A percentile compares a stretch with the other conserved stretches of the same genome.
These are phyloP conservation scores for Talaromyces adpressus DNA, from an alignment of 495 filamentous ascomycete genomes.

Conservation along the genomic window DNA sequence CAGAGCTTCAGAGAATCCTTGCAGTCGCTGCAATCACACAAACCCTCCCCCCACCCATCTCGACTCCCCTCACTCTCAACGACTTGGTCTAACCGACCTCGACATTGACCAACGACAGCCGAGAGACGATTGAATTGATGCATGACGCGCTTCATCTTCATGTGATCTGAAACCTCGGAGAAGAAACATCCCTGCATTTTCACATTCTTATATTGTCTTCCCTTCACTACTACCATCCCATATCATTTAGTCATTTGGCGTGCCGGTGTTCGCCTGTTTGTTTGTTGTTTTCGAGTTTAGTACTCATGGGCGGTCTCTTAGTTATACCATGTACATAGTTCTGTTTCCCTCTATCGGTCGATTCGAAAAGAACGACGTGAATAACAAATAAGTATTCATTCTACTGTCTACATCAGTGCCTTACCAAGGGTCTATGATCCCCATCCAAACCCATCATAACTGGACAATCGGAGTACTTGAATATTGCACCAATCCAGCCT, in stretches of 20 bases:
- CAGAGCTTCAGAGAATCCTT: not conserved
- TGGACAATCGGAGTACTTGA: too few relatives aligned
- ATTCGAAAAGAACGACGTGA: not conserved
- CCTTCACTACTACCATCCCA: not conserved
- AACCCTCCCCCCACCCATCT: not conserved
- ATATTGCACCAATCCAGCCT: too few relatives aligned
- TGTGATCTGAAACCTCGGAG: not conserved
- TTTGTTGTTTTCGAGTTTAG: not conserved
- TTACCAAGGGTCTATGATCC: too few relatives aligned
- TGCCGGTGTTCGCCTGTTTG: conserved; percentile 8
- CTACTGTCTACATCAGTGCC: not conserved
- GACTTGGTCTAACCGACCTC: not conserved
- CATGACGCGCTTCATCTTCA: not conserved
- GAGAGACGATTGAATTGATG: not conserved
- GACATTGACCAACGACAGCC: not conserved
- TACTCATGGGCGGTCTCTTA: not conserved
- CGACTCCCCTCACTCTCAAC: not conserved
- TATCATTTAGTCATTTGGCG: conserved; percentile 2
- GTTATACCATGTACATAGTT: conserved; percentile 1
- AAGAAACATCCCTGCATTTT: not conserved
- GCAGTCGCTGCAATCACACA: not conserved
- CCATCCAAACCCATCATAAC: too few relatives aligned
- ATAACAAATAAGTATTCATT: not conserved
- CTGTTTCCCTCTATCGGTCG: not conserved
- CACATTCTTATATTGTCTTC: not conserved